Evolutionary conservation across 352 stramenopile genomes (phyloP), one percentile per base, ranked within the genome.

Genomic region (Phytophthora tentaculata): DNA sequence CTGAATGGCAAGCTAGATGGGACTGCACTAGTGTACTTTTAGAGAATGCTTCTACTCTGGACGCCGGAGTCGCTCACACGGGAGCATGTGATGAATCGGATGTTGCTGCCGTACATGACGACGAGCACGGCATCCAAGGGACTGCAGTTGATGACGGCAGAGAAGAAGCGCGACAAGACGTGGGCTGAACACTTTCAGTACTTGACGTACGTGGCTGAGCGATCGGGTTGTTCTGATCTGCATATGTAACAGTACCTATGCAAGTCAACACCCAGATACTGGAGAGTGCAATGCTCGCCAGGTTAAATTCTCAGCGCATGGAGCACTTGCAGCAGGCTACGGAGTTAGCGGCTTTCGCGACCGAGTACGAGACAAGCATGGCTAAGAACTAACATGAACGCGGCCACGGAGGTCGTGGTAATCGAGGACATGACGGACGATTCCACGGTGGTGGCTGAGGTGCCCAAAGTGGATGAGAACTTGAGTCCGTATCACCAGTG

Each of bases 121-220:
- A 3, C 23, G 8, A 48, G 47, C 16, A 49, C 48, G 13, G 47
- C 28, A 2, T 8, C 50, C 2, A 67, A 61, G 29, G 50, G 39
- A 2, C 59, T 67, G 3, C 9, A 67, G 19, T 6, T 59, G 16
- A 69, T 69, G 53, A 26, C 53, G 12, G 22, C 29, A n/a, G 43
- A 59, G 10, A 64, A 64, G 26, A 16, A 56, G 17, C 20, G 1
- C 0, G 61, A 35, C 45, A 68, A 43, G 44, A 55, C 47, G 3
- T 69, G 61, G 24, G 28, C 61, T 1, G 61, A 69, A 13, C 61
- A 69, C 49, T 64, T 49, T 17, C 55, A 60, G 45, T 68, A 23
- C n/a, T 20, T 68, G 7, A 29, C 61, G 5, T 62, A 69, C 29
- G 62, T 64, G 3, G 53, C 62, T 1, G 54, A 69, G 37, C 49